These are phyloP conservation scores for Pulveroboletus sp. DNA, from an alignment of 768 basidiomycete genomes.

Conservation along the genomic window DNA sequence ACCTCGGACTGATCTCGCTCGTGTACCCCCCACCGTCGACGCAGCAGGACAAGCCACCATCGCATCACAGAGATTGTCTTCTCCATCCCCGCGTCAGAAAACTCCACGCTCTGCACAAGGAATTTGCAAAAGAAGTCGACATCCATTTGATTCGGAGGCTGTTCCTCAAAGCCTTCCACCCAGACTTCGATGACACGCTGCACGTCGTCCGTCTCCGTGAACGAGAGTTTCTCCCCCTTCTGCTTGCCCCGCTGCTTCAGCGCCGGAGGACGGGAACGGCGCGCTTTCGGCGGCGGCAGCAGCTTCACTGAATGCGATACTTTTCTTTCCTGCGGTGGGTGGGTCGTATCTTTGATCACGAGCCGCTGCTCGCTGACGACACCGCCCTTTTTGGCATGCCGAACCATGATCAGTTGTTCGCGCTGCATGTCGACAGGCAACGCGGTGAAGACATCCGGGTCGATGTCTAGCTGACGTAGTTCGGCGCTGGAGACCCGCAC, in stretches of 20 bases:
- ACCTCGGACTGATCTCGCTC: conserved; percentile 40
- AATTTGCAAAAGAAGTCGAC: conserved; percentile 71
- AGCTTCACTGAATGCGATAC: conserved; percentile 41
- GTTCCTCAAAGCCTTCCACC: conserved; percentile 59
- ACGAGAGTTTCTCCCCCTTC: conserved; percentile 51
- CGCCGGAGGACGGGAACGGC: conserved; percentile 43
- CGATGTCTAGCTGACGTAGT: conserved; percentile 62
- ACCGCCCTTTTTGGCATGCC: conserved; percentile 42
- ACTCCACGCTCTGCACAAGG: conserved; percentile 63
- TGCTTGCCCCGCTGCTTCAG: conserved; percentile 51
- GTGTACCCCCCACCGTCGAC: conserved; percentile 56
- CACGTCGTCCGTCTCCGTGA: conserved; percentile 67
- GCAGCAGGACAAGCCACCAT: conserved; percentile 76
- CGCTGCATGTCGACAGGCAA: conserved; percentile 66
- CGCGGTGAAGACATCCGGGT: conserved; percentile 61
- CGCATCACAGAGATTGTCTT: conserved; percentile 65
- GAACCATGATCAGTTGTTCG: conserved; percentile 64
- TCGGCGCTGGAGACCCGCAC: conserved; percentile 51
- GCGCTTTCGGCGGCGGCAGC: conserved; percentile 54
- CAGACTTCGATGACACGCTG: conserved; percentile 68
- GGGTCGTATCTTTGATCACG: conserved; percentile 42
- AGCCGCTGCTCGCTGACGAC: conserved; percentile 39
- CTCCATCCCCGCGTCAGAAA: conserved; percentile 64
- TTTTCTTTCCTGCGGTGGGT: conserved; percentile 28
- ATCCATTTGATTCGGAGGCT: conserved; percentile 69